These are phyloP conservation scores for Aspergillus ibericus DNA, from an alignment of 2,329 filamentous ascomycete genomes.

Conservation along the genomic window DNA sequence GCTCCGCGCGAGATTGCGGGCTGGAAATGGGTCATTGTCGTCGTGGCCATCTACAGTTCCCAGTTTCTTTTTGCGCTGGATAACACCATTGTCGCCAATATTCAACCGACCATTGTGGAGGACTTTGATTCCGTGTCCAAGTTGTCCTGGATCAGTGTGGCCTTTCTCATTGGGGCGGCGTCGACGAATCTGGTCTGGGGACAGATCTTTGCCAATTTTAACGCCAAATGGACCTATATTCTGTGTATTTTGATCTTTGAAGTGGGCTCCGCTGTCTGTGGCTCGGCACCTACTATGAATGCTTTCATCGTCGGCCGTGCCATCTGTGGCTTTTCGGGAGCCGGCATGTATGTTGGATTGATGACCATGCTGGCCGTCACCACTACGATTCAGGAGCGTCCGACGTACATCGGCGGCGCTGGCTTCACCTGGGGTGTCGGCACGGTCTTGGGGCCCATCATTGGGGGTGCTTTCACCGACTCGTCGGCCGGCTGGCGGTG, in stretches of 20 bases:
- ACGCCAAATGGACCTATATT: constrained; percentile 35
- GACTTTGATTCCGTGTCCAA: not conserved
- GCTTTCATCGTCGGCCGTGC: constrained; percentile 12
- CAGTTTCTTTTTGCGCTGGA: not conserved
- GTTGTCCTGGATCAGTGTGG: constrained; percentile 28
- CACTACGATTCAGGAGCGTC: constrained; percentile 20
- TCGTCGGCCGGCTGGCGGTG: constrained; percentile 32
- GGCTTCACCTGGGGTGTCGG: constrained; percentile 42
- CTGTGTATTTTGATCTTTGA: constrained; percentile 2
- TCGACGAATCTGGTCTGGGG: constrained; percentile 8
- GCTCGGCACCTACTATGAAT: not conserved
- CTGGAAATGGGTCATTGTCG: constrained; percentile 7
- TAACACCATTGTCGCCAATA: constrained; percentile 5
- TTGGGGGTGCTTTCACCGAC: constrained; percentile 19
- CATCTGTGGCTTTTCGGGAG: constrained; percentile 8
- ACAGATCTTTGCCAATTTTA: constrained; percentile 28
- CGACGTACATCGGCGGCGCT: constrained; percentile 34
- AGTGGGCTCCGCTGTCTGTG: constrained; percentile 9
- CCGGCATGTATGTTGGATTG: constrained; percentile 32
- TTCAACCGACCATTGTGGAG: constrained; percentile 8
- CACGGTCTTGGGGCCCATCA: constrained; percentile 36
- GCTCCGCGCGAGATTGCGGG: not conserved
- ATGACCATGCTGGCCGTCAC: constrained; percentile 27
- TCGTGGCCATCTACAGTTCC: constrained; percentile 7
- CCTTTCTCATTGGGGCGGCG: constrained; percentile 13